phyloP scores from a whole-genome alignment of 2,329 filamentous ascomycete genomes.

The Dryadomyces quercivorus region DNA sequence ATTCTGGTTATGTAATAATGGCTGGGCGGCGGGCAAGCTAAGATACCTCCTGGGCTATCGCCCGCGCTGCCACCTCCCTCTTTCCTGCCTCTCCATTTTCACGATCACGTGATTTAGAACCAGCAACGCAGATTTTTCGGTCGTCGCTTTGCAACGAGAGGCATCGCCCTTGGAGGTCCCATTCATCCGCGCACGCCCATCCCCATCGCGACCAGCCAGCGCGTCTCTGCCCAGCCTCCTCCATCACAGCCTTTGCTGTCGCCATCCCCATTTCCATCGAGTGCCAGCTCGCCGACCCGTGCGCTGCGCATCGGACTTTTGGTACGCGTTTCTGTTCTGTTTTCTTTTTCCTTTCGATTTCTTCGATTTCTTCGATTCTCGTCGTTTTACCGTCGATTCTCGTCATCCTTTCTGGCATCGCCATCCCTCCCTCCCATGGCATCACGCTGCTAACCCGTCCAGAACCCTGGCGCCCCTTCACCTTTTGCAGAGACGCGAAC shows the following conservation, averaged over 20 bases:
- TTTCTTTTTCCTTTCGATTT: background rate
- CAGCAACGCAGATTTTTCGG: constrained; percentile 4
- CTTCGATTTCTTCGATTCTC: background rate
- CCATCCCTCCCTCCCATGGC: too few species aligned
- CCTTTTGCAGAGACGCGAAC: constrained; percentile 20
- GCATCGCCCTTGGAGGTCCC: background rate
- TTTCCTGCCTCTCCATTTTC: background rate
- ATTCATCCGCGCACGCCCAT: background rate
- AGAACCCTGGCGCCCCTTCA: constrained; percentile 23
- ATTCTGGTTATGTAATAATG: background rate
- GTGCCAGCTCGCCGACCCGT: background rate
- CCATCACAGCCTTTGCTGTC: background rate
- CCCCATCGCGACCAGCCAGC: background rate
- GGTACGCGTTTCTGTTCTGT: background rate
- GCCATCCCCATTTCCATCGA: background rate
- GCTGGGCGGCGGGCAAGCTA: background rate
- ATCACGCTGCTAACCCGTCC: background rate
- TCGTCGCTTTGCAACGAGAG: background rate
- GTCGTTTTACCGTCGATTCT: background rate
- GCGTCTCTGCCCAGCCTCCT: background rate
- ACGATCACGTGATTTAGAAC: background rate
- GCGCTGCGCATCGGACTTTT: background rate
- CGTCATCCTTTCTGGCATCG: background rate
- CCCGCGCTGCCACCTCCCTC: background rate
- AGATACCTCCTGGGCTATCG: background rate